These are phyloP conservation scores for Naganishia kalamii DNA, from an alignment of 768 basidiomycete species.

Conservation along the genomic window DNA sequence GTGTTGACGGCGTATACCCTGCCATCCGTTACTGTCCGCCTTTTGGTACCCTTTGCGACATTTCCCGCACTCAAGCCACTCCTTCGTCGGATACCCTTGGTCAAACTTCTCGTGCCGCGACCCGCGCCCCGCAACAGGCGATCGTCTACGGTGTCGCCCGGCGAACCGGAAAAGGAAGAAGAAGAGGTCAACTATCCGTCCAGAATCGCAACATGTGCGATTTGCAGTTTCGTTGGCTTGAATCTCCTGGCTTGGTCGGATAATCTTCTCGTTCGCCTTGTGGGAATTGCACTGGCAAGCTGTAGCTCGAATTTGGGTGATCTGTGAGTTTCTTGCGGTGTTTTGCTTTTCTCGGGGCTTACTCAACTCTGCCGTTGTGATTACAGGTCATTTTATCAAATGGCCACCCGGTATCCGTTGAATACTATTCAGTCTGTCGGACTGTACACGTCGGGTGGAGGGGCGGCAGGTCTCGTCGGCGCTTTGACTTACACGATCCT, in stretches of 20 bases:
- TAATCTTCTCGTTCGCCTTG: conserved; percentile 4
- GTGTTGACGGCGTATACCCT: conserved; percentile 19
- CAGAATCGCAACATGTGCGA: conserved; percentile 16
- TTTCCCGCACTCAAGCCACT: conserved; percentile 13
- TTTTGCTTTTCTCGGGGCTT: no score
- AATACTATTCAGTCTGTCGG: conserved; percentile 22
- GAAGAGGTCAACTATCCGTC: conserved; percentile 21
- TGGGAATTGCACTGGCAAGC: conserved; percentile 20
- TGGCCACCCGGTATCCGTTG: conserved; percentile 18
- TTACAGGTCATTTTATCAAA: conserved; percentile 19
- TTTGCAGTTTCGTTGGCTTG: conserved; percentile 20
- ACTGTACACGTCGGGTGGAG: conserved; percentile 22
- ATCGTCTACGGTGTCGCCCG: background rate
- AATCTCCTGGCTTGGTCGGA: conserved; percentile 19
- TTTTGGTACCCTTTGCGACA: conserved; percentile 19
- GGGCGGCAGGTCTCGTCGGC: conserved; percentile 22
- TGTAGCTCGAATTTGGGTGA: conserved; percentile 22
- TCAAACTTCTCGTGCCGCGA: conserved; percentile 10
- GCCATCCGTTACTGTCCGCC: conserved; percentile 19
- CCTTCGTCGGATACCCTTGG: conserved; percentile 7
- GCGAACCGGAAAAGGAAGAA: conserved; percentile 15
- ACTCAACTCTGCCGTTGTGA: background rate
- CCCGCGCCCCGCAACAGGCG: background rate
- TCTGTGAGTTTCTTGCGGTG: conserved; percentile 4
- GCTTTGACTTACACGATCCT: conserved; percentile 23